Evolutionary conservation across 2,329 filamentous ascomycete genomes (phyloP).

Genomic region (Xylariales sp.): DNA sequence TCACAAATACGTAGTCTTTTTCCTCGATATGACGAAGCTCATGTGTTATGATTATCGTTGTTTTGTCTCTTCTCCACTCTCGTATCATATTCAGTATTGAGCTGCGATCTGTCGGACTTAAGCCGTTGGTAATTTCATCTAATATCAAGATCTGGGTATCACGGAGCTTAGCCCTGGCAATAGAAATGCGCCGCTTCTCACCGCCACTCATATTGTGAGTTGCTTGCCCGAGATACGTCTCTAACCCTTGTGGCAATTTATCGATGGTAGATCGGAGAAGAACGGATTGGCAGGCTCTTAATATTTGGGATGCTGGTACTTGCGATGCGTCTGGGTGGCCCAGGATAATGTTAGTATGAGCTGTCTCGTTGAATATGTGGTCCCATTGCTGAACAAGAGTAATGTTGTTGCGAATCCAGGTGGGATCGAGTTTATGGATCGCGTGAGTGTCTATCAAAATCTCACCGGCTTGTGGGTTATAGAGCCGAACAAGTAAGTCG

Average conservation of each 20-base stretch:
- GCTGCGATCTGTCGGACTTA: conserved; percentile 68
- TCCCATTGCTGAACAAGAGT: conserved; percentile 80
- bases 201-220: conserved; percentile 76
- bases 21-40: conserved; percentile 72
- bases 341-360: conserved; percentile 74
- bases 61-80: conserved; percentile 73
- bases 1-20: conserved; percentile 74
- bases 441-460: conserved; percentile 65
- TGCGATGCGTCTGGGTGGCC: conserved; percentile 49
- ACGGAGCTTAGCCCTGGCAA: conserved; percentile 73
- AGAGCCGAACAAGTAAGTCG: conserved; percentile 75
- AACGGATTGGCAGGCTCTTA: conserved; percentile 60
- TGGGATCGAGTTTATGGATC: conserved; percentile 56
- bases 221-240: conserved; percentile 68
- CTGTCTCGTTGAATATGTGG: conserved; percentile 74
- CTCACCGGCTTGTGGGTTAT: conserved; percentile 59
- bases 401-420: conserved; percentile 74
- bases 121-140: conserved; percentile 82
- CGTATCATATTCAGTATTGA: conserved; percentile 72
- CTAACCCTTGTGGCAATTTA: conserved; percentile 62
- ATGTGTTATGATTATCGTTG: conserved; percentile 91
- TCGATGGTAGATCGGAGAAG: conserved; percentile 65
- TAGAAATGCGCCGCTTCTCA: conserved; percentile 74
- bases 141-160: conserved; percentile 78
- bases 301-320: conserved; percentile 51